Conservation (phyloP, 192 early-diverging fungal species). For the Entomortierella chlamydospora region DNA sequence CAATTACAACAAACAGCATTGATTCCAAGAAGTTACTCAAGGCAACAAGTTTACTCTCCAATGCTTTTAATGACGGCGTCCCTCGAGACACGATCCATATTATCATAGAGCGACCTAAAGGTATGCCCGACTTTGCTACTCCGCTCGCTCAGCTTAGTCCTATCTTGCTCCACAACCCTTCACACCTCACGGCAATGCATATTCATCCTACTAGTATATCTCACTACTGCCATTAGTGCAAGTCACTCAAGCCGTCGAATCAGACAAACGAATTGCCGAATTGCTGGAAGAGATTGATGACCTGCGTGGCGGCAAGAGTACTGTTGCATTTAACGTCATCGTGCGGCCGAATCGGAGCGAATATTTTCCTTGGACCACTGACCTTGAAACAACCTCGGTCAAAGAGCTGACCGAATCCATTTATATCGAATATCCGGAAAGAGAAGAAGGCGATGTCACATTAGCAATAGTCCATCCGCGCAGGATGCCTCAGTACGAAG, state of each 20-base stretch:
- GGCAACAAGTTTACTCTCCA: not conserved
- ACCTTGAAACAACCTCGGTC: slow-evolving; percentile 14
- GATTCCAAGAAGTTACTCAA: not conserved
- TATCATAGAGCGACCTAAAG: slow-evolving; percentile 17
- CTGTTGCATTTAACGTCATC: not conserved
- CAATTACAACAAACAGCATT: not conserved
- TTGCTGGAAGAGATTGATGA: not conserved
- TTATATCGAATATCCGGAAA: slow-evolving; percentile 15
- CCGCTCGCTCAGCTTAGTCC: not conserved
- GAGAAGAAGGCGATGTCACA: slow-evolving; percentile 16
- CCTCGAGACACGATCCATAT: slow-evolving; percentile 1
- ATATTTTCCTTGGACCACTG: slow-evolving; percentile 1
- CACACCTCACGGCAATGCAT: not conserved
- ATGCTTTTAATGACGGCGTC: not conserved
- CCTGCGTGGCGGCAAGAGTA: slow-evolving; percentile 20
- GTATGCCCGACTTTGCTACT: slow-evolving; percentile 8
- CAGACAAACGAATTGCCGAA: not conserved
- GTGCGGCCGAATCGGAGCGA: not conserved
- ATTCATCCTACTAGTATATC: not conserved
- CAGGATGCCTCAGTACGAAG: not conserved
- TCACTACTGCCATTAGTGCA: not conserved
- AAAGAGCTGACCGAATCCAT: slow-evolving; percentile 8
- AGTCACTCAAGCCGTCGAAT: not conserved
- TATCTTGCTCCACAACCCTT: too few relatives aligned
- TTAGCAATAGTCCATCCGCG: slow-evolving; percentile 17